These are phyloP conservation scores for Cylindrotheca fusiformis DNA, from an alignment of 108 stramenopile species.

Conservation along the genomic window DNA sequence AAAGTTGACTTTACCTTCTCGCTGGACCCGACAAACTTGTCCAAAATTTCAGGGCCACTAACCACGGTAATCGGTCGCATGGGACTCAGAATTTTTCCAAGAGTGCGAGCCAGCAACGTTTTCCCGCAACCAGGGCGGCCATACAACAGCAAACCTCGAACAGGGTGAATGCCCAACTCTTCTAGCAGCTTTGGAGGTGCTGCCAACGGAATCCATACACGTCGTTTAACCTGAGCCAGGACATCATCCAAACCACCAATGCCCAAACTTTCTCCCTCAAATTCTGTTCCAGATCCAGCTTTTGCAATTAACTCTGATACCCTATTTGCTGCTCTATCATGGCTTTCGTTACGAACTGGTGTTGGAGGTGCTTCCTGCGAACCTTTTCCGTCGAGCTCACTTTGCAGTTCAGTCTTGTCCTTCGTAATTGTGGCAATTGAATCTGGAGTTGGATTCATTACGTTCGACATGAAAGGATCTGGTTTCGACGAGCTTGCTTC, in stretches of 20 bases:
- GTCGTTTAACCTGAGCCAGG: conserved; percentile 63
- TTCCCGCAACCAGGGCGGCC: conserved; percentile 82
- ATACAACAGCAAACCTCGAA: conserved; percentile 75
- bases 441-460: conserved; percentile 16
- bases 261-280: conserved; percentile 66
- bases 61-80: conserved; percentile 82
- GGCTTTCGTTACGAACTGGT: conserved; percentile 1
- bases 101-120: conserved; percentile 65
- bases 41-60: conserved; percentile 79
- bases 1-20: conserved; percentile 49
- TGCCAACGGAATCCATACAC: conserved; percentile 84
- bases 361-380: not conserved
- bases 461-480: conserved; percentile 43
- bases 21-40: conserved; percentile 86
- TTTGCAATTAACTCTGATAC: conserved; percentile 70
- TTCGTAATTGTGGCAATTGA: conserved; percentile 27
- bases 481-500: conserved; percentile 16
- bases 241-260: conserved; percentile 87
- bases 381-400: conserved; percentile 20
- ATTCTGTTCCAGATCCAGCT: conserved; percentile 68
- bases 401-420: conserved; percentile 46
- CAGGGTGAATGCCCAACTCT: conserved; percentile 80
- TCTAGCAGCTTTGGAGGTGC: conserved; percentile 72
- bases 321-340: conserved; percentile 31
- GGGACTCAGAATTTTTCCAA: conserved; percentile 74